phyloP scores from a whole-genome alignment of 331 rosid genomes.

The Spiraea crenata region DNA sequence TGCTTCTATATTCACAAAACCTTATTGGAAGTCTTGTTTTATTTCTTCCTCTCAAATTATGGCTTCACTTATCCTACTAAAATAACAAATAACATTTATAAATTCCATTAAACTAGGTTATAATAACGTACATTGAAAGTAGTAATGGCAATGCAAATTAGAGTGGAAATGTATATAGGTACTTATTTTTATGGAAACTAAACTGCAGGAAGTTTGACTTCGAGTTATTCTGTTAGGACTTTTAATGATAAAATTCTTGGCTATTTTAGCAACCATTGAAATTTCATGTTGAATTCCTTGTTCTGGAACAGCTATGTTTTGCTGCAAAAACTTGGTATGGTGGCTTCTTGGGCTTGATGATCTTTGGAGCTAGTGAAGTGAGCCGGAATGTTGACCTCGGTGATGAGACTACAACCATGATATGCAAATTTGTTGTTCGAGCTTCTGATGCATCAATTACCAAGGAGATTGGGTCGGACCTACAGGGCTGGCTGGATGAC shows the following conservation, averaged over 20 bases:
- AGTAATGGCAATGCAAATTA: neutral
- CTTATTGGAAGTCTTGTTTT: neutral
- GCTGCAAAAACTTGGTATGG: constrained; percentile 99
- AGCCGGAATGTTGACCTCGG: constrained; percentile 97
- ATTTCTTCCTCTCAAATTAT: neutral
- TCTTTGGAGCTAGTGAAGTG: constrained; percentile 98
- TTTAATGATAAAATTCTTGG: neutral
- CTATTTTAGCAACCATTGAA: neutral
- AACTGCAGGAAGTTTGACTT: neutral
- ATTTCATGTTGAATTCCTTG: constrained; percentile 7
- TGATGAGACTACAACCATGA: constrained; percentile 93
- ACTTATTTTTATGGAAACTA: neutral
- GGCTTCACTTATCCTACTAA: neutral
- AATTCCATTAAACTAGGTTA: neutral
- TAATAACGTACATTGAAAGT: neutral
- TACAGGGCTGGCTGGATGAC: constrained; percentile 97
- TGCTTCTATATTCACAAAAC: neutral
- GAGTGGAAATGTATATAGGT: neutral
- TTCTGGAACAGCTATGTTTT: constrained; percentile 66
- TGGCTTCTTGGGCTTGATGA: constrained; percentile 93
- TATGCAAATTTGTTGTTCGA: constrained; percentile 92
- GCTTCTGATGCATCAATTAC: constrained; percentile 92
- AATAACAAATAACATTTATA: neutral
- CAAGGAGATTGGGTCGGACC: constrained; percentile 88
- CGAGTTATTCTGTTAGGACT: neutral